phyloP scores from a whole-genome alignment of 208 protist species.

The Trypanosoma avium region DNA sequence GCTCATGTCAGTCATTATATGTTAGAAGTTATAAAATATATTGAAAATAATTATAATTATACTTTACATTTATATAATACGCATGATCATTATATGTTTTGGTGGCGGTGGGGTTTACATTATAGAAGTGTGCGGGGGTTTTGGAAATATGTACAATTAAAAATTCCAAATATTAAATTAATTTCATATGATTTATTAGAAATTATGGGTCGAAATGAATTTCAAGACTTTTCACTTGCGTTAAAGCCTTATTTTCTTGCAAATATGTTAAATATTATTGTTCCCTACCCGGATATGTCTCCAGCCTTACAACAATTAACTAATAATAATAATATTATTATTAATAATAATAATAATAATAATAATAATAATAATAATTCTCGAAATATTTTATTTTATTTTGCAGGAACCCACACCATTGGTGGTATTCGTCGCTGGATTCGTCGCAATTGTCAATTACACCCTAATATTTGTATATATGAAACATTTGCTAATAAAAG shows the following conservation, averaged over 20 bases:
- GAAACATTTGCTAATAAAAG: constrained; percentile 18
- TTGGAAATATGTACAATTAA: constrained; percentile 6
- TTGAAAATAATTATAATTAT: not conserved
- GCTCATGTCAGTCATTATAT: constrained; percentile 26
- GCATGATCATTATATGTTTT: constrained; percentile 35
- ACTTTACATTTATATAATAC: constrained; percentile 3
- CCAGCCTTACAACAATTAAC: not conserved
- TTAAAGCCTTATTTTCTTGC: constrained; percentile 25
- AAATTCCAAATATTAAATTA: constrained; percentile 23
- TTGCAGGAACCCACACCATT: constrained; percentile 28
- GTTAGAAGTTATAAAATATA: constrained; percentile 19
- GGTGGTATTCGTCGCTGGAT: constrained; percentile 33
- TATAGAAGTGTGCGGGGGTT: constrained; percentile 14
- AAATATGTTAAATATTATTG: constrained; percentile 18
- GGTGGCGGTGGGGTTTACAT: constrained; percentile 33
- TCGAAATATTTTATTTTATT: constrained; percentile 18
- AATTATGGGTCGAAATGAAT: constrained; percentile 26
- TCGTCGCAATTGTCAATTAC: constrained; percentile 14
- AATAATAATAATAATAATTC: too few species aligned
- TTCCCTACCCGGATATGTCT: constrained; percentile 29
- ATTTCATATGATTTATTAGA: constrained; percentile 32
- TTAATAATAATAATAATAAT: too few species aligned
- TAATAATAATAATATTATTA: too few species aligned
- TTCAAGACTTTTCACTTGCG: constrained; percentile 31
- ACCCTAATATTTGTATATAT: constrained; percentile 11